Conservation (phyloP, 2,329 filamentous ascomycete species). For the Fusarium compactum region DNA sequence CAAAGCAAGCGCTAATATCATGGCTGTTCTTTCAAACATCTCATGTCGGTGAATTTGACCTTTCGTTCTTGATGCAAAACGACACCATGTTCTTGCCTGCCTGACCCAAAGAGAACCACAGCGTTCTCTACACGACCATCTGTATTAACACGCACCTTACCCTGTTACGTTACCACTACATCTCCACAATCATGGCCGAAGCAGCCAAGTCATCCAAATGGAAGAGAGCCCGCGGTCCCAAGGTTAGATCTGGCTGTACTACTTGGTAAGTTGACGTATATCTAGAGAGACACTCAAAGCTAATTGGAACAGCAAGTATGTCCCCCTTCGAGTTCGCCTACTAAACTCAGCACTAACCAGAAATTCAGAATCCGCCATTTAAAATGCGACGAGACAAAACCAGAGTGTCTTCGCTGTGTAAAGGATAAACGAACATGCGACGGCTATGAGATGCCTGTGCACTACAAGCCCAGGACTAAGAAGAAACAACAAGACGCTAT, state of each 20-base stretch:
- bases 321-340: rapidly evolving
- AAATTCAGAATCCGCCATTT: constrained; percentile 22
- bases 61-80: background rate
- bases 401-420: constrained; percentile 12
- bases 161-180: background rate
- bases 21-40: background rate
- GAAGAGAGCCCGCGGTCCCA: constrained; percentile 11
- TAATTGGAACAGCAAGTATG: constrained; percentile 15
- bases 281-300: rapidly evolving
- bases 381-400: constrained; percentile 31
- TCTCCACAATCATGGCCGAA: background rate
- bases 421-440: constrained; percentile 23
- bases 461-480: background rate
- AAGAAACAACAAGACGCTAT: constrained; percentile 1
- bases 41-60: background rate
- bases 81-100: background rate
- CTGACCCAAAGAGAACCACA: background rate
- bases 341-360: background rate
- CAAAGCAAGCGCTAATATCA: background rate
- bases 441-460: background rate
- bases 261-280: background rate
- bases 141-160: rapidly evolving
- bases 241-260: constrained; percentile 27
- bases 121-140: no score
- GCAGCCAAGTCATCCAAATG: background rate